A percentile compares a stretch with the other conserved stretches of the same genome.
Evolutionary conservation across 371 early-diverging fungal species (phyloP).

Genomic region (Enterospora canceri): DNA sequence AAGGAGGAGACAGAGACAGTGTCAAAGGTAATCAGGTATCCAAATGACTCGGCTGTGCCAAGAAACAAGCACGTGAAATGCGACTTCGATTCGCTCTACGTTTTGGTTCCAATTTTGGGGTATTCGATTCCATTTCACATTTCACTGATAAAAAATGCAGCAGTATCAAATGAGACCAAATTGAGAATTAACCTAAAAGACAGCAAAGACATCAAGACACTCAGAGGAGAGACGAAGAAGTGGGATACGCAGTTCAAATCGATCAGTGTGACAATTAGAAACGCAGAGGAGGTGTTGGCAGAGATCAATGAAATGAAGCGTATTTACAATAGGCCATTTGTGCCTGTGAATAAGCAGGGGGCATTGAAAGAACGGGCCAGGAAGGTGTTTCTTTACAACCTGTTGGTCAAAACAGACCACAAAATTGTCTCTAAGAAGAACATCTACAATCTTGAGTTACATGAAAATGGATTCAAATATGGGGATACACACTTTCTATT

Average conservation of each 20-base stretch:
- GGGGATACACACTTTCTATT: constrained; percentile 68
- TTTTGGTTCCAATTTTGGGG: constrained; percentile 86
- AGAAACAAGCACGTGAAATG: constrained; percentile 63
- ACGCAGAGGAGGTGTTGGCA: constrained; percentile 7
- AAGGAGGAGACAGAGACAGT: constrained; percentile 35
- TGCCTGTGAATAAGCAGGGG: constrained; percentile 42
- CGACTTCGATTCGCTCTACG: constrained; percentile 70
- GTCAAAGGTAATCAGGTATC: constrained; percentile 30
- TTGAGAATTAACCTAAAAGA: constrained; percentile 84
- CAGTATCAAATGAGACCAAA: constrained; percentile 73
- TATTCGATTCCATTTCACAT: constrained; percentile 95
- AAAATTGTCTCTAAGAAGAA: constrained; percentile 66
- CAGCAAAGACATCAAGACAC: constrained; percentile 65
- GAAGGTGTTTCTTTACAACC: constrained; percentile 60
- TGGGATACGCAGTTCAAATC: constrained; percentile 26
- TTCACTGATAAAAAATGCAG: constrained; percentile 77
- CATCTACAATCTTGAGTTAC: constrained; percentile 61
- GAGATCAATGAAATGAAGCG: constrained; percentile 53
- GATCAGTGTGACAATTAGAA: constrained; percentile 29
- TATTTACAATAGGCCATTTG: constrained; percentile 23
- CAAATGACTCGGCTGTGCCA: constrained; percentile 49
- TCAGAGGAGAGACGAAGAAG: constrained; percentile 68
- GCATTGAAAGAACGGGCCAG: constrained; percentile 37
- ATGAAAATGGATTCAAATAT: constrained; percentile 57
- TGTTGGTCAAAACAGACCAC: constrained; percentile 75